Conservation (phyloP, 2,329 filamentous ascomycete species). For the Teratosphaeria epicoccoides region DNA sequence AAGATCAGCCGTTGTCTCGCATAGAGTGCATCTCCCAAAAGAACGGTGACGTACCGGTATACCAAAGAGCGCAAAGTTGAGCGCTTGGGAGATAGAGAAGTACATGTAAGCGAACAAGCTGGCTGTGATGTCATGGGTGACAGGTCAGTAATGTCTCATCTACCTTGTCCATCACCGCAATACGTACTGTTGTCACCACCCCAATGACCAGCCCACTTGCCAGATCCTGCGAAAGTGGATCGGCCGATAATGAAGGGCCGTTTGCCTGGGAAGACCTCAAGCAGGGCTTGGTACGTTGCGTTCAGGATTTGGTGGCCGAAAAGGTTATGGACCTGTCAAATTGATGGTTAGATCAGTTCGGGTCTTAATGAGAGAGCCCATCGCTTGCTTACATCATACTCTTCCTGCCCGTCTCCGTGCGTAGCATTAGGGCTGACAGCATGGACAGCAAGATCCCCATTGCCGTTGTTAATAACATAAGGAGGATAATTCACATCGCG, state of each 20-base stretch:
- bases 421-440: conserved; percentile 69
- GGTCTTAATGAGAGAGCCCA: no score
- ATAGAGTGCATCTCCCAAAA: conserved; percentile 38
- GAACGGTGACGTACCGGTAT: conserved; percentile 49
- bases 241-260: conserved; percentile 78
- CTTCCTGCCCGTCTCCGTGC: conserved; percentile 35
- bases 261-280: conserved; percentile 52
- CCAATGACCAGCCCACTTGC: conserved; percentile 72
- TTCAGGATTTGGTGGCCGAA: conserved; percentile 40
- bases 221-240: conserved; percentile 68
- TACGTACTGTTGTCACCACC: conserved; percentile 61
- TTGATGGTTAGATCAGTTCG: no score
- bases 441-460: conserved; percentile 61
- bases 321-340: conserved; percentile 64
- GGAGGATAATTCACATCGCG: conserved; percentile 64
- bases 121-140: no score
- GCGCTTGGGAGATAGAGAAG: conserved; percentile 65
- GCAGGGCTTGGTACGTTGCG: conserved; percentile 50
- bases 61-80: conserved; percentile 63
- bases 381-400: no score
- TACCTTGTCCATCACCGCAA: conserved; percentile 39
- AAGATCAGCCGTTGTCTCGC: no score
- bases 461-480: conserved; percentile 63
- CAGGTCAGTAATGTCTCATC: conserved; percentile 20
- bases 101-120: conserved; percentile 52